Base-by-base conservation (phyloP, 176 grass and related monocot genomes). In the Musa troglodytarum region DNA sequence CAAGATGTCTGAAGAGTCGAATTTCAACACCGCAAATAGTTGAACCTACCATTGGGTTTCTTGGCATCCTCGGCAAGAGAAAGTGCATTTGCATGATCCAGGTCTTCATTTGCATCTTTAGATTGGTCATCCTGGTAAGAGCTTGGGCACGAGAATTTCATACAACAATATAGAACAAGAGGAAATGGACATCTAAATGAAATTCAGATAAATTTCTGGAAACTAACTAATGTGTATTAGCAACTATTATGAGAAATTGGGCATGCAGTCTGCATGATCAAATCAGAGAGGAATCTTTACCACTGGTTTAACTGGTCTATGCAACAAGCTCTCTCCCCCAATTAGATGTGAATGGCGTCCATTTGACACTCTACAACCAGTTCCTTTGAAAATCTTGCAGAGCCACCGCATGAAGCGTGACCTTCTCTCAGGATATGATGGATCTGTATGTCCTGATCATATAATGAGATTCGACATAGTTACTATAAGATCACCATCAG, bases 401-500 rank as follows among this genome's bases (percentile, higher is more conserved):
- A 99, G 88, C 95, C 91, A 99, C 88, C 87, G 92, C 90, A 94
- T 86, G 78, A 99, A 86, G 82, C 82, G 68, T 49, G 86, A 99
- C 85, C 82, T 99, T 77, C 89, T 90, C 75, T 85, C 84, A 87
- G 71, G 22, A 62, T 81, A 74, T 54, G 75, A 67, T 52, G 74
- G 53, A 77, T 73, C 63, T 86, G 78, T 53, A 54, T 58, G 69
- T 83, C 22, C 79, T 76, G 77, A 59, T 64, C 11, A n/a, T 14
- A 58, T 34, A 23, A 52, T 28, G 4, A 56, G 25, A 68, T 65
- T 69, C 72, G 23, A 59, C 10, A 81, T 73, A 43, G 4, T 28
- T 58, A 17, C 25, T 71, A 68, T 64, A 69, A 68, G 74, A 67
- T 80, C 19, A 57, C 67, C 74, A 63, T 57, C 71, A 92, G 34